These are phyloP conservation scores for Leccinum griseonigrum DNA, from an alignment of 1,284 basidiomycete species.

Conservation along the genomic window DNA sequence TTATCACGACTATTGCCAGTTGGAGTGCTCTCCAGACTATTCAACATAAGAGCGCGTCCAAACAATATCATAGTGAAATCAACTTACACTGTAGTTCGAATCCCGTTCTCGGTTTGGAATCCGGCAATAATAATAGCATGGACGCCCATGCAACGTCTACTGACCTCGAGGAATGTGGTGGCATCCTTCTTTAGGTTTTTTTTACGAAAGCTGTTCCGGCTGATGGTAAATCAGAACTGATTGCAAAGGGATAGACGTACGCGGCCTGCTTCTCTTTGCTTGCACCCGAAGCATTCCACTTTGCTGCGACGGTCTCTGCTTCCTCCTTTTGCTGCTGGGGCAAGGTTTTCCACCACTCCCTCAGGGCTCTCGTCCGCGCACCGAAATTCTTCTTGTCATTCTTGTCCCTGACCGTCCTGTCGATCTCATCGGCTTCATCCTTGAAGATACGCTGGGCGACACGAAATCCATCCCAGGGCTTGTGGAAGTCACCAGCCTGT, in stretches of 20 bases:
- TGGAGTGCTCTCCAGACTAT: not conserved
- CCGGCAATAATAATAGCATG: not conserved
- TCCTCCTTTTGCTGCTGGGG: not conserved
- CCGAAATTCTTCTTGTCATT: not conserved
- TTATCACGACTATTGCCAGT: not conserved
- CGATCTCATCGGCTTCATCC: not conserved
- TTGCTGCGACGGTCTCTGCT: not conserved
- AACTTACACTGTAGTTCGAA: not conserved
- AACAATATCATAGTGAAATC: not conserved
- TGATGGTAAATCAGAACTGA: not conserved
- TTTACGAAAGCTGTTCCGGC: not conserved
- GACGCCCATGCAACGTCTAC: not conserved
- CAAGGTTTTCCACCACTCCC: not conserved
- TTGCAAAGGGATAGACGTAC: not conserved
- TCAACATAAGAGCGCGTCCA: not conserved
- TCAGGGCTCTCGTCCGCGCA: not conserved
- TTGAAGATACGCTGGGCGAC: not conserved
- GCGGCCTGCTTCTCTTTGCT: not conserved
- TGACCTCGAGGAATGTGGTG: not conserved
- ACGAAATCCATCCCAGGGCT: not conserved
- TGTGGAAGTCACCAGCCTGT: not conserved
- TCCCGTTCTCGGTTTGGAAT: not conserved
- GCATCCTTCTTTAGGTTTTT: not conserved
- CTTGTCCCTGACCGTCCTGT: not conserved
- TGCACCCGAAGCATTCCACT: not conserved